Base-by-base conservation (phyloP, 2,329 filamentous ascomycete species). In the Neofusicoccum kwambonambiense region DNA sequence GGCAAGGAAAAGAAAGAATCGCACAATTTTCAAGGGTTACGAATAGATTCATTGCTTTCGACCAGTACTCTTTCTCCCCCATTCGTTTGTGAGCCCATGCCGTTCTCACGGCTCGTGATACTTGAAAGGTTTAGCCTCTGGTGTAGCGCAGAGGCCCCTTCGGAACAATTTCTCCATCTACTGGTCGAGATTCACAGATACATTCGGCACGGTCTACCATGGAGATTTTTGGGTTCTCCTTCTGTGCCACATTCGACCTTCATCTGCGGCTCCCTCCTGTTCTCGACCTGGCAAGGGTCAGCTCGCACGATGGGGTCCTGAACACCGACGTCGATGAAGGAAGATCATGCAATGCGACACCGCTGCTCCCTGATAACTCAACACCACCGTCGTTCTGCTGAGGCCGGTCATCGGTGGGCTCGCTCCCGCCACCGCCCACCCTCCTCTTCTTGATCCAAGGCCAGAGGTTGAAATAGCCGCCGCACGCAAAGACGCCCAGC, bases 271-370 rank as follows among this genome's bases (percentile, higher is more conserved):
- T 44, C 3, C 39, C 49, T 4, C 37, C 61, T 8, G 49, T 54
- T n/a, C 61, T 54, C 12, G 51, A 47, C 72, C 67, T 54, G 2
- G 62, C 31, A 8, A 57, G 17, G 44, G 75, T 72, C 3, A 75
- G 56, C 51, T 79, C 77, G 6, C 70, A 72, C 34, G 82, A 85
- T 1, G 83, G 82, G 0, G 87, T 89, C 8, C 83, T 79, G 67
- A 89, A 89, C 0, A 89, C 87, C 0, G 86, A 89, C 1, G 84
- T 88, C 4, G 87, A 88, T 1, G 86, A 88, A 1, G 83, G 81
- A 68, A 85, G 70, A 31, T 81, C 76, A 66, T 84, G 80, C 44
- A 86, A 68, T n/a, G 77, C 69, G 22, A 85, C 70, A 15, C 19
- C n/a, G 8, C 22, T 41, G 45, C 34, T 35, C 5, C 41, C 60